Conservation (phyloP, 371 early-diverging fungal species). For the Blakeslea trispora region DNA sequence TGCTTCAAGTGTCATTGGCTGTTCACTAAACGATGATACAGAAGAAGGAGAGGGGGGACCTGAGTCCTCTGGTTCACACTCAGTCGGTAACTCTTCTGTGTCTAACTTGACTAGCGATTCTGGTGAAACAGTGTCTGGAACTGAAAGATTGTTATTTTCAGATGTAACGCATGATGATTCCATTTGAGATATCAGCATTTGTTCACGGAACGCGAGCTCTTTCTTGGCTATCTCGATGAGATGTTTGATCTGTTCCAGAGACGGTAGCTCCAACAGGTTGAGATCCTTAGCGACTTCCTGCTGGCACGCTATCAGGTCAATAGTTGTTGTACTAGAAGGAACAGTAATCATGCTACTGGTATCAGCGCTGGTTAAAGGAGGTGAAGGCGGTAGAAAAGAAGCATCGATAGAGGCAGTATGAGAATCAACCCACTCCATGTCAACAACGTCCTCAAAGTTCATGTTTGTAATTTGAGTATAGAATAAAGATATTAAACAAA, state of each 20-base stretch:
- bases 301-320: neutral
- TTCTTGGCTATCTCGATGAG: constrained; percentile 39
- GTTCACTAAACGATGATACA: constrained; percentile 11
- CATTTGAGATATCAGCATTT: constrained; percentile 7
- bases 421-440: constrained; percentile 41
- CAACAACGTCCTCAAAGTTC: constrained; percentile 43
- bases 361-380: constrained; percentile 10
- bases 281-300: neutral
- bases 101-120: constrained; percentile 24
- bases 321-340: neutral
- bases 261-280: constrained; percentile 20
- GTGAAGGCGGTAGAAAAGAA: constrained; percentile 13
- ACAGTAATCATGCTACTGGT: constrained; percentile 8
- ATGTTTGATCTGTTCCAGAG: constrained; percentile 36
- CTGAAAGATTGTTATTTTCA: neutral
- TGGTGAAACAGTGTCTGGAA: constrained; percentile 27
- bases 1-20: constrained; percentile 29
- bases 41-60: constrained; percentile 9
- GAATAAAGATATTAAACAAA: neutral
- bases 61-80: neutral
- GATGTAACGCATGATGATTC: constrained; percentile 5
- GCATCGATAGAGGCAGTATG: constrained; percentile 22
- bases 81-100: neutral
- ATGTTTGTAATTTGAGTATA: constrained; percentile 13
- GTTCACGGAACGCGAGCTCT: constrained; percentile 34